Evolutionary conservation across 371 early-diverging fungal species (phyloP).

Genomic region (Mucor circinelloides): DNA sequence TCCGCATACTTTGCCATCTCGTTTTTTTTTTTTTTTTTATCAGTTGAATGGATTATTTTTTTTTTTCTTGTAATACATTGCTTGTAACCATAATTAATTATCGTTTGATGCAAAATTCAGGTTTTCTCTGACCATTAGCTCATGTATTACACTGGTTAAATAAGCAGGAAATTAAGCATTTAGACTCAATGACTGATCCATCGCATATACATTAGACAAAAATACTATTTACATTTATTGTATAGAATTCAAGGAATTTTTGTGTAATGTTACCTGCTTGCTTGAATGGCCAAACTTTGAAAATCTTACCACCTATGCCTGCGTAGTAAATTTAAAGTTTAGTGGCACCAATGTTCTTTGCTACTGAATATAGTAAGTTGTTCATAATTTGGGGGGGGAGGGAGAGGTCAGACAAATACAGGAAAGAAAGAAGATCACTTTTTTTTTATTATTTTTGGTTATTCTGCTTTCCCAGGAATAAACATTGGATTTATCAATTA

Average conservation of each 20-base stretch:
- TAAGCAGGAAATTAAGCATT: neutral
- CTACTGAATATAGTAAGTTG: neutral
- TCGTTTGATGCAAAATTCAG: neutral
- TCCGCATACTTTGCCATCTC: neutral
- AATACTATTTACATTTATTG: neutral
- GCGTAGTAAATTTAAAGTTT: neutral
- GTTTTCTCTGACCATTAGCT: neutral
- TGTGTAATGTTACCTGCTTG: neutral
- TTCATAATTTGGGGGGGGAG: neutral
- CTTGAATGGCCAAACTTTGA: neutral
- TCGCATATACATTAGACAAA: neutral
- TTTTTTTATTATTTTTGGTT: constrained; percentile 1
- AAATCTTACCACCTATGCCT: neutral
- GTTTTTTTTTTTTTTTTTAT: neutral
- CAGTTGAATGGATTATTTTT: neutral
- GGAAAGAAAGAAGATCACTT: neutral
- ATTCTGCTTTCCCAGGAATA: constrained; percentile 1
- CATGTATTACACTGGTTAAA: neutral
- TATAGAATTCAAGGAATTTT: neutral
- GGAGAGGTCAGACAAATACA: neutral
- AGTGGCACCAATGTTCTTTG: constrained; percentile 11
- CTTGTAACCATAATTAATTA: neutral
- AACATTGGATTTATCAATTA: neutral
- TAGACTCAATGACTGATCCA: neutral
- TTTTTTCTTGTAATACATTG: neutral